phyloP scores from a whole-genome alignment of 148 eudicot genomes.

The Cornus controversa region DNA sequence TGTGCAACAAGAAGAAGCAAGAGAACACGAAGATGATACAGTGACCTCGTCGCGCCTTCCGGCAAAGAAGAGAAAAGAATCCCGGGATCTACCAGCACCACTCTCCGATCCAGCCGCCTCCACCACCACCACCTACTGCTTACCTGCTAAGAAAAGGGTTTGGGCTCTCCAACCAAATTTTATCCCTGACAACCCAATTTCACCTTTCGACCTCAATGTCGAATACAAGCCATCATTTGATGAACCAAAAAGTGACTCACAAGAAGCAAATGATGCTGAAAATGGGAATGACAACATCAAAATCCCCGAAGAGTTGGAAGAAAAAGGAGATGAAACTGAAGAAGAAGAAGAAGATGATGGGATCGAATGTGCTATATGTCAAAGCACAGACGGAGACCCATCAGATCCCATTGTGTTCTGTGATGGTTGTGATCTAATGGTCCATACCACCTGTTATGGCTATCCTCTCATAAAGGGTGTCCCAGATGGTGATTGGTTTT shows the following conservation, averaged over 20 bases:
- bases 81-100: constrained; percentile 16
- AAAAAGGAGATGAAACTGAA: constrained; percentile 1
- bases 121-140: constrained; percentile 21
- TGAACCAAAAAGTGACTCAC: neutral
- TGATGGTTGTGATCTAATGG: constrained; percentile 92
- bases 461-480: constrained; percentile 53
- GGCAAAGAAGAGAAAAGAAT: constrained; percentile 59
- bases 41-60: constrained; percentile 47
- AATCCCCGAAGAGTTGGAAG: neutral
- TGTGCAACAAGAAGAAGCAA: constrained; percentile 36
- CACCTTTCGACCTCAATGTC: constrained; percentile 56
- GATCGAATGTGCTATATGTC: constrained; percentile 72
- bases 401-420: constrained; percentile 86
- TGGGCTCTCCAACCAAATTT: constrained; percentile 53
- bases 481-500: constrained; percentile 95
- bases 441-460: constrained; percentile 80
- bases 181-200: constrained; percentile 10
- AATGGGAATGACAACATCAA: neutral
- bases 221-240: constrained; percentile 36
- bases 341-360: constrained; percentile 66
- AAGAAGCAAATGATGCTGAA: neutral
- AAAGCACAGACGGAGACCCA: constrained; percentile 85
- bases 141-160: constrained; percentile 87
- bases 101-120: constrained; percentile 10
- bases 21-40: neutral